Evolutionary conservation across 768 basidiomycete genomes (phyloP).

Genomic region (Lactarius pseudohatsudake): DNA sequence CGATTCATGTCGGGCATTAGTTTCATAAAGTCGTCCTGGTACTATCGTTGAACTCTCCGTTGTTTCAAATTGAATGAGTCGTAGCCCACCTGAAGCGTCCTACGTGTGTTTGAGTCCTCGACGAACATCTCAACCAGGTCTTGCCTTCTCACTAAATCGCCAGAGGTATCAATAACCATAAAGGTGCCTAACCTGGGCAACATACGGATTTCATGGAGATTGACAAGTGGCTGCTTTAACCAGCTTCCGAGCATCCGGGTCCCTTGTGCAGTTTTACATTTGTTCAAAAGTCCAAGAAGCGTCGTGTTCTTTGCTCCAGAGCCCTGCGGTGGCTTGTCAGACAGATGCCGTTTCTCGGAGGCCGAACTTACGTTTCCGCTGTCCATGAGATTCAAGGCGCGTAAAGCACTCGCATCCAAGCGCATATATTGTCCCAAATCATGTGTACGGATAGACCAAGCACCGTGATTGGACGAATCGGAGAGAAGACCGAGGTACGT

Average conservation of each 20-base stretch:
- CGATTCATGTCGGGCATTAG: constrained; percentile 93
- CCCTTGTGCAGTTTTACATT: constrained; percentile 96
- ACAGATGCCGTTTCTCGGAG: not conserved
- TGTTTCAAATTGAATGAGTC: not conserved
- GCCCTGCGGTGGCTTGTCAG: constrained; percentile 38
- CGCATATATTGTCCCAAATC: constrained; percentile 95
- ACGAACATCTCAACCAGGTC: constrained; percentile 84
- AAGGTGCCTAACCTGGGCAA: not conserved
- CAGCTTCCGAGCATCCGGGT: constrained; percentile 83
- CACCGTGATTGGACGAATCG: constrained; percentile 75
- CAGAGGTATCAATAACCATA: constrained; percentile 3
- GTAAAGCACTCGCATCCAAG: constrained; percentile 90
- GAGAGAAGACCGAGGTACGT: constrained; percentile 77
- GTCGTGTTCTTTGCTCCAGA: constrained; percentile 79
- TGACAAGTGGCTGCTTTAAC: constrained; percentile 95
- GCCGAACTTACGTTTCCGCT: constrained; percentile 40
- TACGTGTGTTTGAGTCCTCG: constrained; percentile 70
- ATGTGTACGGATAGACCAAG: constrained; percentile 80
- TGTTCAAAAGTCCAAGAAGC: constrained; percentile 85
- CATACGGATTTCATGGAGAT: constrained; percentile 89
- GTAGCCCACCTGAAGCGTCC: constrained; percentile 63
- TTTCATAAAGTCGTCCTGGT: constrained; percentile 82
- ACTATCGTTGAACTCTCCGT: constrained; percentile 11
- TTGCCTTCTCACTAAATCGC: constrained; percentile 70
- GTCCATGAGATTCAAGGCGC: constrained; percentile 85